These are phyloP conservation scores for Limonium bicolor DNA, from an alignment of 148 eudicot species.

Conservation along the genomic window DNA sequence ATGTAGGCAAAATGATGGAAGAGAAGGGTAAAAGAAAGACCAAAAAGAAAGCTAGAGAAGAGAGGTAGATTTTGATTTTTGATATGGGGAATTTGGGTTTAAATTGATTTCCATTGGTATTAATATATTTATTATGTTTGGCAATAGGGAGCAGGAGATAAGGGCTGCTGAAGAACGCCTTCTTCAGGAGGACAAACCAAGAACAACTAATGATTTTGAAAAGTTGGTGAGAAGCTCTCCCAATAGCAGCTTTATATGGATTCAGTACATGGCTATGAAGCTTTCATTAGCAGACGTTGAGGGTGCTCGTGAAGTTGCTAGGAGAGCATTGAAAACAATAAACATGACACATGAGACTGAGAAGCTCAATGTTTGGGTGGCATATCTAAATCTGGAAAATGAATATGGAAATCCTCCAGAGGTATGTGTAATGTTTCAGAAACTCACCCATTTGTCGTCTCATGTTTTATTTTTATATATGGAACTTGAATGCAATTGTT, in stretches of 20 bases:
- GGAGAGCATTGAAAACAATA: slow-evolving; percentile 80
- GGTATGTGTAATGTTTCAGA: slow-evolving; percentile 17
- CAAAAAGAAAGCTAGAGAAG: slow-evolving; percentile 65
- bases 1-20: slow-evolving; percentile 17
- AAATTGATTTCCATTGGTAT: neutral
- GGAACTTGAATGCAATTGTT: too few relatives aligned
- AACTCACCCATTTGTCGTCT: slow-evolving; percentile 1
- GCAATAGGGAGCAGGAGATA: slow-evolving; percentile 60
- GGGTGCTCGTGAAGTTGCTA: slow-evolving; percentile 82
- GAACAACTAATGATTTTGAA: slow-evolving; percentile 75
- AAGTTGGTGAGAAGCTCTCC: slow-evolving; percentile 61
- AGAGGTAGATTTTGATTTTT: slow-evolving; percentile 18
- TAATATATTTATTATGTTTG: neutral
- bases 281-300: slow-evolving; percentile 63
- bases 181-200: slow-evolving; percentile 48
- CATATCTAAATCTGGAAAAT: slow-evolving; percentile 85
- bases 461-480: too few relatives aligned
- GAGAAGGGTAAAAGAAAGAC: slow-evolving; percentile 40
- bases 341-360: slow-evolving; percentile 68
- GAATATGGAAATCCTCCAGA: slow-evolving; percentile 71
- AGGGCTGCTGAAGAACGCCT: slow-evolving; percentile 85
- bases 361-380: slow-evolving; percentile 87
- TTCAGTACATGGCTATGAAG: slow-evolving; percentile 76
- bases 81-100: too few relatives aligned
- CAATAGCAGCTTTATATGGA: slow-evolving; percentile 83